Evolutionary conservation across 169 alveolate species (phyloP).

Genomic region (Plasmodium knowlesi): DNA sequence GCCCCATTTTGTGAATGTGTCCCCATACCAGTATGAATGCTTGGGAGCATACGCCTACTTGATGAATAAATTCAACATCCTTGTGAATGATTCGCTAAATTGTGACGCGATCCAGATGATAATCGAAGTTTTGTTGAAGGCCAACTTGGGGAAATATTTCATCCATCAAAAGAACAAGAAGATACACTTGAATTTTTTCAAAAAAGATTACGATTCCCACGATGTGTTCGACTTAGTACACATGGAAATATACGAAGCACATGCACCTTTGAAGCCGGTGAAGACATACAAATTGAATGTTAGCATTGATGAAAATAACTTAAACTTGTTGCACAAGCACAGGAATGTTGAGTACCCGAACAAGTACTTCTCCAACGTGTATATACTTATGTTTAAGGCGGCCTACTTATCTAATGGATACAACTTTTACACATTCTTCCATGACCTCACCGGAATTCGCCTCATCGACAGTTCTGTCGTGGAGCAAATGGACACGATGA

Average conservation of each 20-base stretch:
- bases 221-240: conserved; percentile 53
- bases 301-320: conserved; percentile 64
- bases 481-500: background rate
- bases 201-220: background rate
- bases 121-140: conserved; percentile 56
- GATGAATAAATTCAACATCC: conserved; percentile 67
- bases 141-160: conserved; percentile 67
- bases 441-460: conserved; percentile 61
- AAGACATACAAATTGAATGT: conserved; percentile 20
- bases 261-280: background rate
- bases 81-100: conserved; percentile 40
- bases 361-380: conserved; percentile 66
- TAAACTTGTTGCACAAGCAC: conserved; percentile 46
- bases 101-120: conserved; percentile 72
- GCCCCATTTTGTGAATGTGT: conserved; percentile 8
- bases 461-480: conserved; percentile 19
- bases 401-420: conserved; percentile 56
- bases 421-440: conserved; percentile 47
- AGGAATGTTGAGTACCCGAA: conserved; percentile 17
- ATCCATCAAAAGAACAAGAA: conserved; percentile 15
- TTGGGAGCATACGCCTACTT: conserved; percentile 72
- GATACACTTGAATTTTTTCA: conserved; percentile 31
- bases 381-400: conserved; percentile 45
- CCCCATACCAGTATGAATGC: conserved; percentile 60
- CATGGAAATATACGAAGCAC: conserved; percentile 44